A percentile compares a stretch with the other conserved stretches of the same genome.
These are phyloP conservation scores for Rhododendron simsii DNA, from an alignment of 148 eudicot species.

Conservation along the genomic window DNA sequence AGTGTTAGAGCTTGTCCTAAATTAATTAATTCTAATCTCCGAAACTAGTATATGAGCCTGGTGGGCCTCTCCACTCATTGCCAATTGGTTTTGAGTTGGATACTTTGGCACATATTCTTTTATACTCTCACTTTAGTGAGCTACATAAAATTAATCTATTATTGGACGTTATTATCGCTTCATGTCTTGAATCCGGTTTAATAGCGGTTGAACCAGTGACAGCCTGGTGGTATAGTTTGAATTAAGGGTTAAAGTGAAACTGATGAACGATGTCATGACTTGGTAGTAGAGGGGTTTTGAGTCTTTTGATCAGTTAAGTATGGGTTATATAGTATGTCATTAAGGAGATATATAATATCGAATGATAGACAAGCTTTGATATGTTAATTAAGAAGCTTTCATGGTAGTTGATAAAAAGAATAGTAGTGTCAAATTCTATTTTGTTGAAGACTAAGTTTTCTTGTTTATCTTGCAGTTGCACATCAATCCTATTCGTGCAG, in stretches of 20 bases:
- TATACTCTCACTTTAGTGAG: too few relatives aligned
- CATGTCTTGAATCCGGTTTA: not conserved
- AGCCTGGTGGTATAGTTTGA: not conserved
- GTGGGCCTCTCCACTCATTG: not conserved
- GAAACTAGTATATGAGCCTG: not conserved
- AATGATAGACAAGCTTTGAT: not conserved
- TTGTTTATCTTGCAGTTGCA: constrained; percentile 64
- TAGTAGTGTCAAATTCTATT: not conserved
- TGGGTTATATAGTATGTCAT: not conserved
- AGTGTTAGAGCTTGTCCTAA: not conserved
- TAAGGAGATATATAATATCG: not conserved
- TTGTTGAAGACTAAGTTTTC: not conserved
- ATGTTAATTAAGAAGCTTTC: not conserved
- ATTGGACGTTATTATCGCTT: too few relatives aligned
- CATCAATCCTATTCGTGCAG: constrained; percentile 78
- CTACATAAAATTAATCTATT: too few relatives aligned
- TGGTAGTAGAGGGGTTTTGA: not conserved
- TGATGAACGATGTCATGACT: not conserved
- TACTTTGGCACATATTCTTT: too few relatives aligned
- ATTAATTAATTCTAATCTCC: not conserved
- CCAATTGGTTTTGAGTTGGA: not conserved
- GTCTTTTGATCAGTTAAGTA: not conserved
- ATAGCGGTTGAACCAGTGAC: not conserved
- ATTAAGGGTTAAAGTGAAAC: not conserved
- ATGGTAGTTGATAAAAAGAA: not conserved